Base-by-base conservation (phyloP, 805 yeast genomes). In the Dipodascus albidus region DNA sequence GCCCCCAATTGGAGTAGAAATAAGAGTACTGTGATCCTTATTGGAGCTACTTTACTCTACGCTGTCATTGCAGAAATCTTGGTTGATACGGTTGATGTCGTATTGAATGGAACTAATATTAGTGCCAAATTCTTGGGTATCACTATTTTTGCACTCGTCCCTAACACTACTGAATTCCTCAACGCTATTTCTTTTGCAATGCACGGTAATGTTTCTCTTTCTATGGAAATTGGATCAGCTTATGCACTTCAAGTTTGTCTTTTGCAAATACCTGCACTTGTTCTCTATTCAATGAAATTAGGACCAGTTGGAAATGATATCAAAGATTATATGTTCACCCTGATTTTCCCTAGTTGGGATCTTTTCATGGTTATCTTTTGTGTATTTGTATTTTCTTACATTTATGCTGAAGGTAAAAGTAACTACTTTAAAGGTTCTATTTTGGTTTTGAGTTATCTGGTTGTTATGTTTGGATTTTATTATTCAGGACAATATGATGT, bases 201-300 rank as follows among this genome's bases (percentile, higher is more conserved):
- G 60, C 82, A 91, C 60, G 99, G 99, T 1, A 93, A 93, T 60
- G 96, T 93, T 53, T 96, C 99, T 0, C 73, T 93, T 49, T 87
- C 96, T 1, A 87, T 93, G 96, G 99, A 93, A 66, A 93, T 93
- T 68, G 99, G 99, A 56, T 83, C 95, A 57, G 99, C 99, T 0
- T 93, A 93, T 66, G 99, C 96, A 0, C 74, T 93, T 55, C 99
- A 93, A 67, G 99, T 93, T 15, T 91, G 96, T 60, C 73, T 93
- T 54, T 75, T 93, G 59, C 99, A 93, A 66, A 87, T 93, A 50
- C 99, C 99, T 0, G 82, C 93, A 1, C 76, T 93, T 64, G 95
- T 89, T 9, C 64, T 91, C 11, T 88, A 78, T 64, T 49, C 51
- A 6, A 23, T 47, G 31, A 21, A 22, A n/a, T 8, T 23, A n/a